Evolutionary conservation across 208 protist genomes (phyloP), one percentile per base, ranked within the genome.

Genomic region (Acanthamoeba quina): DNA sequence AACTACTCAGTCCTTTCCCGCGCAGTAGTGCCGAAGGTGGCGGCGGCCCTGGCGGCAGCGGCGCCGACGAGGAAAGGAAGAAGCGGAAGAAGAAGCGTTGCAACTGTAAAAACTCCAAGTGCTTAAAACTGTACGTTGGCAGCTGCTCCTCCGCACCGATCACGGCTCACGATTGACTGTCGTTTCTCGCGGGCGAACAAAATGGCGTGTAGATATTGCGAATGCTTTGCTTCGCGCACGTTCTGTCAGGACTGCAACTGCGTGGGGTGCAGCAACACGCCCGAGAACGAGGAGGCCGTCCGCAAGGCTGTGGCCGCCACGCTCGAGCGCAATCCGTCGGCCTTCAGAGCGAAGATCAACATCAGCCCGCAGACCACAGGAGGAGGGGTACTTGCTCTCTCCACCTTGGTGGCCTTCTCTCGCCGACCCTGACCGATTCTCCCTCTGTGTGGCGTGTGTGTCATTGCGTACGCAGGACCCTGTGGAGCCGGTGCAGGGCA

Each of bases 261-360:
- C 66, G 70, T 92, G 34, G 96, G 90, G 19, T 96, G 96, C 68
- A 54, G 52, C 54, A 96, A 96, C 29, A 96, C 93, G n/a, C 85
- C 88, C 44, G 94, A 90, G 21, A 82, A 96, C 58, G 95, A 91
- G 29, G 94, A 91, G 52, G 60, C 44, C 4, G 94, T 96, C 29
- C 68, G 94, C 52, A 74, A 92, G 44, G 95, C 96, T 41, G 66
- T 95, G 9, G 10, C 49, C 11, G 52, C 80, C 13, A 96, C 95
- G n/a, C 37, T 95, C 21, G 96, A 96, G 54, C 86, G 95, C 91
- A 96, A 96, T 68, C 96, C 96, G 10, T 85, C 95, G 24, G 96
- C 96, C 64, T 96, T 96, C 47, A 34, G 44, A 44, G 91, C 95
- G 6, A 96, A 96, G 88, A 96, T 96, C 68, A 96, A 94, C 76